Evolutionary conservation across 257 asterid species (phyloP), one percentile per base, ranked within the genome.

Genomic region (Thymus mandschuricus): DNA sequence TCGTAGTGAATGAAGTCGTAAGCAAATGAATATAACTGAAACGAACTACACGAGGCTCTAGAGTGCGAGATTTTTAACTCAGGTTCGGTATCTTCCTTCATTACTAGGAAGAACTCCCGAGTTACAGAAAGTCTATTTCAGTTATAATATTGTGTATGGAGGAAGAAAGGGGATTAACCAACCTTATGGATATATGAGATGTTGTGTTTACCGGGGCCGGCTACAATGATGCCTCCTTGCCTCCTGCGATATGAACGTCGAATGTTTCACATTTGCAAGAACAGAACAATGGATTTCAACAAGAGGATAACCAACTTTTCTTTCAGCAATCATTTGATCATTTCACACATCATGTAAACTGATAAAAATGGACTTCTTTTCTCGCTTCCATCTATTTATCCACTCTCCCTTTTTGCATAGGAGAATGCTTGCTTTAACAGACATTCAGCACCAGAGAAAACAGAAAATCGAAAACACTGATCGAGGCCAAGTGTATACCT

Each of bases 221-320:
- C 99, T 60, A 94, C 89, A 34, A 94, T 79, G 70, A 91, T 85
- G 72, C 99, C 99, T 13, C 99, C 99, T 82, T 91, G 97, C 78
- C 80, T 90, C 99, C 97, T 94, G 87, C 68, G 65, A 83, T 78
- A 66, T 48, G 64, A 49, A 40, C 60, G 71, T 66, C 31, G 51
- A 63, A 49, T 57, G 5, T 41, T 48, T 68, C 76, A 60, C 15
- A 63, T 40, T 8, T 33, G 40, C 29, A 29, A 31, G 34, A 49
- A 9, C 15, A 40, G 28, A 54, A 10, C 9, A 41, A 38, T 38
- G 44, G 3, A 1, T n/a, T 58, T 60, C 33, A 8, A 41, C 13
- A 40, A 10, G 27, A 28, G 5, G 3, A 10, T 8, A 41, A 54
- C 38, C 10, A 55, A 28, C 60, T 54, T 28, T 21, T 34, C 60